phyloP scores from a whole-genome alignment of 2,329 filamentous ascomycete genomes.

The Diaporthe vexans region DNA sequence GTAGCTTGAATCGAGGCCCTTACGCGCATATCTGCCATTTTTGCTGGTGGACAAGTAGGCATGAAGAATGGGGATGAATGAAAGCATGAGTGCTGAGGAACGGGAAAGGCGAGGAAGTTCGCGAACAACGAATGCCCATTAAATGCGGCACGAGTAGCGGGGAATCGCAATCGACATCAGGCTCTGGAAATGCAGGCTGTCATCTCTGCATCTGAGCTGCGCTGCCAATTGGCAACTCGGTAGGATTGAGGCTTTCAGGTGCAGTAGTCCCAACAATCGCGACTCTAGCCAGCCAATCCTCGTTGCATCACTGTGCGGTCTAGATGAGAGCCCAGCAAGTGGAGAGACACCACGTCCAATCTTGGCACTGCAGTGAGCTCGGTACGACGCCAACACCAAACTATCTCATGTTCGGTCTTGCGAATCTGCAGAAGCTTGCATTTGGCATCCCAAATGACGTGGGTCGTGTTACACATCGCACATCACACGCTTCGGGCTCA shows the following conservation, averaged over 20 bases:
- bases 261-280: conserved; percentile 32
- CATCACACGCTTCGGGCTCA: background rate
- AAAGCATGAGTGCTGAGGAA: background rate
- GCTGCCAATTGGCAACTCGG: conserved; percentile 23
- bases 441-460: conserved; percentile 5
- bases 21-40: conserved; percentile 8
- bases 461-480: background rate
- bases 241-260: conserved; percentile 16
- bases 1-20: conserved; percentile 26
- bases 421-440: background rate
- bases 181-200: background rate
- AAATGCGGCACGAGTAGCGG: background rate
- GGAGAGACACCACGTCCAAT: conserved; percentile 17
- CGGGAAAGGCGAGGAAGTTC: background rate
- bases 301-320: background rate
- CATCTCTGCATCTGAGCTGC: background rate
- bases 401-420: conserved; percentile 2
- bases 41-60: background rate
- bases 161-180: background rate
- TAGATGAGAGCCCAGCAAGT: conserved; percentile 1
- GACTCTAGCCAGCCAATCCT: conserved; percentile 24
- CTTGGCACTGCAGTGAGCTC: conserved; percentile 6
- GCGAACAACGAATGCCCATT: background rate
- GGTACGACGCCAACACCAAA: conserved; percentile 6
- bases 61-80: too few relatives aligned